Evolutionary conservation across 1,284 basidiomycete genomes (phyloP), one percentile per base, ranked within the genome.

Genomic region (Moesziomyces globuligerus): DNA sequence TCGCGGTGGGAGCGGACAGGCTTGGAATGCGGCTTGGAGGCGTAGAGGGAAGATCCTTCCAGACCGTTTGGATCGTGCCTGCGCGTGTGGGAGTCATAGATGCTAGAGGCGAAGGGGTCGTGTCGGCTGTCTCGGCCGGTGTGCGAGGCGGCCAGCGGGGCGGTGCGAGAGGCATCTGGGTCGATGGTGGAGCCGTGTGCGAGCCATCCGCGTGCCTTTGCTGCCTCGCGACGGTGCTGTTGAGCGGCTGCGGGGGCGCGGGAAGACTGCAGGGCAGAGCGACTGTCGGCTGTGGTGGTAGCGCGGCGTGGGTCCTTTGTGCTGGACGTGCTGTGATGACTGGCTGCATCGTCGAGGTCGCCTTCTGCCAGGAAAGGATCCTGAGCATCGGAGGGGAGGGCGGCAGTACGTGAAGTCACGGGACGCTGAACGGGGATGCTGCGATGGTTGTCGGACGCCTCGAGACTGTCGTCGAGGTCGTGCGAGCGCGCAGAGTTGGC

Each of bases 321-420:
- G 48, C 62, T 66, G 40, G 56, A 56, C 32, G 55, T 48, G 41
- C 62, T 66, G 32, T 66, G 52, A 36, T 66, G 62, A 38, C 56
- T 58, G 2, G 60, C 54, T 15, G 39, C 67, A 23, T 60, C 54
- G 24, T 74, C 62, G 34, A 70, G 60, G 21, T 74, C 71, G 18
- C 64, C 71, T 37, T 74, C 71, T 28, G 71, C 71, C 4, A 74
- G 58, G 40, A 74, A 74, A 9, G 71, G 71, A 44, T 74, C 71
- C 37, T 66, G 61, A 4, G 66, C 45, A 23, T 67, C 64, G 24
- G 37, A 7, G 18, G 17, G 11, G 37, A 36, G 1, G n/a, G 21
- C 4, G 29, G 24, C 5, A 40, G 29, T 24, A 25, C 5, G 4
- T 23, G 28, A 11, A 34, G 41, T 26, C 21, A 40, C 4, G 29